Evolutionary conservation across 1,139 yeast species (phyloP).

Genomic region (Suhomyces ambrosiae): DNA sequence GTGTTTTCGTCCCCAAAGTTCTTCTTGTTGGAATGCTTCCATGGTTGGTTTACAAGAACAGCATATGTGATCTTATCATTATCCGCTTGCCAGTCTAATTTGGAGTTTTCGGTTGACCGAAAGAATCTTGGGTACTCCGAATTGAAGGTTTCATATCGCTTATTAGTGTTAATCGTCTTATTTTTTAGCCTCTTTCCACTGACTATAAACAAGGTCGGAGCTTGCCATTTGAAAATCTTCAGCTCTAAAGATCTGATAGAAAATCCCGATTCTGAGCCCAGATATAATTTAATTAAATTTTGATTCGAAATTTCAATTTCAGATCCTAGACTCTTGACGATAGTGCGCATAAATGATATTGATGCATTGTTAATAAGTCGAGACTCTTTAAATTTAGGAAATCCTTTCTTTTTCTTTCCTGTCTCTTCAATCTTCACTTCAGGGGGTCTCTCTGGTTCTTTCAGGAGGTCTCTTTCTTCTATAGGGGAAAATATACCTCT

Average conservation of each 20-base stretch:
- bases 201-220: slow-evolving; percentile 74
- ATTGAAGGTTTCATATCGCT: slow-evolving; percentile 53
- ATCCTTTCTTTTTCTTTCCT: slow-evolving; percentile 5
- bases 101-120: slow-evolving; percentile 32
- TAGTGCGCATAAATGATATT: slow-evolving; percentile 43
- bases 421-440: slow-evolving; percentile 2
- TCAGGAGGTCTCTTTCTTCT: not conserved
- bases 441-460: not conserved
- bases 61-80: slow-evolving; percentile 57
- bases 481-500: slow-evolving; percentile 23
- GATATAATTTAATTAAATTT: slow-evolving; percentile 63
- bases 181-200: slow-evolving; percentile 58
- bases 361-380: slow-evolving; percentile 43
- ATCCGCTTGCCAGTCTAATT: slow-evolving; percentile 37
- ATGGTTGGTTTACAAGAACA: slow-evolving; percentile 65
- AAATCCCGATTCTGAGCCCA: slow-evolving; percentile 78
- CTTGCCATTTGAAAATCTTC: slow-evolving; percentile 86
- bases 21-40: slow-evolving; percentile 73
- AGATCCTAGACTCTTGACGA: slow-evolving; percentile 25
- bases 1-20: slow-evolving; percentile 67
- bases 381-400: slow-evolving; percentile 32
- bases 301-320: slow-evolving; percentile 29
- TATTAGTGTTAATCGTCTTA: slow-evolving; percentile 45
- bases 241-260: slow-evolving; percentile 85
- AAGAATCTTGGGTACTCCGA: slow-evolving; percentile 54